Evolutionary conservation across 768 basidiomycete species (phyloP).

Genomic region (Boletus insuetus): DNA sequence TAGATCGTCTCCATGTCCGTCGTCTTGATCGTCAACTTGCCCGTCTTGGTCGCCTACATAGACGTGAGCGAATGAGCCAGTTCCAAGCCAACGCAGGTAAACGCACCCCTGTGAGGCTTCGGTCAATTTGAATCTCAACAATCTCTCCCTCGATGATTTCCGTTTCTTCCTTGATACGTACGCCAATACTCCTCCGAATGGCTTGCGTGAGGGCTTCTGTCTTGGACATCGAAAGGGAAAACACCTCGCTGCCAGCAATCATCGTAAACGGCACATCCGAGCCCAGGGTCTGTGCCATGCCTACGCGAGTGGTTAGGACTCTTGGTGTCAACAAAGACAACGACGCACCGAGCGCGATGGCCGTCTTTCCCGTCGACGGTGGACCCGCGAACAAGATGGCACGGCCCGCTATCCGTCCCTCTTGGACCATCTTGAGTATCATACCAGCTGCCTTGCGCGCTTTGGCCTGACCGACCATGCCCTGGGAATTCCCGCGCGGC

Average conservation of each 20-base stretch:
- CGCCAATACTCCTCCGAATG: conserved; percentile 93
- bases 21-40: conserved; percentile 95
- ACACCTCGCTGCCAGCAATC: conserved; percentile 97
- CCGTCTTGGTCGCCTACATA: conserved; percentile 90
- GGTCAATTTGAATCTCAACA: conserved; percentile 97
- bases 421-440: conserved; percentile 97
- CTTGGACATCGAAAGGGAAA: conserved; percentile 97
- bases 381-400: conserved; percentile 98
- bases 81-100: not conserved
- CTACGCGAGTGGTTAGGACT: conserved; percentile 37
- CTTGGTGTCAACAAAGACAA: too few relatives aligned
- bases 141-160: conserved; percentile 98
- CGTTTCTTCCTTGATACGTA: conserved; percentile 95
- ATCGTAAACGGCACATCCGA: conserved; percentile 96
- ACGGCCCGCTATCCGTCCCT: conserved; percentile 91
- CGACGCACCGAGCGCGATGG: conserved; percentile 86
- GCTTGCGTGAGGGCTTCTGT: conserved; percentile 98
- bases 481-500: conserved; percentile 84
- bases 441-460: conserved; percentile 97
- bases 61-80: not conserved
- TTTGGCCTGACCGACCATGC: conserved; percentile 96
- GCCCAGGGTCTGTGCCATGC: conserved; percentile 95
- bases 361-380: conserved; percentile 96
- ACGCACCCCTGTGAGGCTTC: conserved; percentile 89
- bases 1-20: conserved; percentile 99